phyloP scores from a whole-genome alignment of 73 alveolate species.

The Tetrahymena borealis region DNA sequence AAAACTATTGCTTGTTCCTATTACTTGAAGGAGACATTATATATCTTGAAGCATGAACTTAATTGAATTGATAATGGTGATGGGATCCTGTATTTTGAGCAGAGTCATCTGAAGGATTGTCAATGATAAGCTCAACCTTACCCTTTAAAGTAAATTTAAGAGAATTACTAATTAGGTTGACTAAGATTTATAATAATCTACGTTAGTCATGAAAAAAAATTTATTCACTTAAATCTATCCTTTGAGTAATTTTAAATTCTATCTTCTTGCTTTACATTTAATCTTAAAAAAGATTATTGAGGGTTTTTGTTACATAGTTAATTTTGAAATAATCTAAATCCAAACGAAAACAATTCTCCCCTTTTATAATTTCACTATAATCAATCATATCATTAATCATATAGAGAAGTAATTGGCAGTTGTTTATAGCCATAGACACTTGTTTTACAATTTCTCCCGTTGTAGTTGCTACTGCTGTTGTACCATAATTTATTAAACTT shows the following conservation, averaged over 20 bases:
- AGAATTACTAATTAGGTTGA: background rate
- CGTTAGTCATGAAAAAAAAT: background rate
- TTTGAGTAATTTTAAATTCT: background rate
- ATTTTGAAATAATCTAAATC: background rate
- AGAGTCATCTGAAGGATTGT: background rate
- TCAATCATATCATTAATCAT: background rate
- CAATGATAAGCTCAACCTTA: background rate
- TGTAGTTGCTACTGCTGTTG: too few species aligned
- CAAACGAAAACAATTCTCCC: background rate
- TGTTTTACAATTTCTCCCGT: background rate
- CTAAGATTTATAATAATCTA: background rate
- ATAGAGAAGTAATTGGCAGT: background rate
- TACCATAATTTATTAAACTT: too few species aligned
- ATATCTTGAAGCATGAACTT: background rate
- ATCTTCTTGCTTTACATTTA: background rate
- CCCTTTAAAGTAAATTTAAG: background rate
- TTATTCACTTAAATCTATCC: background rate
- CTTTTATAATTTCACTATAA: background rate
- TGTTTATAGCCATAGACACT: background rate
- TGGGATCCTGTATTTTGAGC: background rate
- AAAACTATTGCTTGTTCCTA: background rate
- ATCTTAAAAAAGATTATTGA: background rate
- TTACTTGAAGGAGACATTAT: background rate
- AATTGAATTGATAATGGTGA: background rate
- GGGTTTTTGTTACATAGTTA: background rate